Evolutionary conservation across 805 yeast genomes (phyloP).

Genomic region (Sungouiozyma intestinalis): DNA sequence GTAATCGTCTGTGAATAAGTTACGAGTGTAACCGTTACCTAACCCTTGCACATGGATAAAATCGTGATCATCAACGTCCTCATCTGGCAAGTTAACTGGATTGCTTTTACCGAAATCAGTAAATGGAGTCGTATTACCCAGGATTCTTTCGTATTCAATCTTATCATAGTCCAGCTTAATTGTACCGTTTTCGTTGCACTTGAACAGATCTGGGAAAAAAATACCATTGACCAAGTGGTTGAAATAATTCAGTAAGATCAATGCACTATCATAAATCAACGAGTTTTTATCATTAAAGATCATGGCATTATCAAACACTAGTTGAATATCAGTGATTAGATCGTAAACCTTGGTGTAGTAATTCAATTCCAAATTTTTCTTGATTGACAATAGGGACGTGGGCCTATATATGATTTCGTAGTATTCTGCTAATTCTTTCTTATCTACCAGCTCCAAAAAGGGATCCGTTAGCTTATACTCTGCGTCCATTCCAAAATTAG

Average conservation of each 20-base stretch:
- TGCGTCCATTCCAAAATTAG: constrained; percentile 16
- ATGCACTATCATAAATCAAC: constrained; percentile 62
- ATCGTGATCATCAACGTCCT: constrained; percentile 14
- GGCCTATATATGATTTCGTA: constrained; percentile 62
- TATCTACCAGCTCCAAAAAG: constrained; percentile 64
- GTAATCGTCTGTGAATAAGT: constrained; percentile 23
- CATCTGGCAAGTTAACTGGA: background rate
- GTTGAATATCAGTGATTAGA: constrained; percentile 46
- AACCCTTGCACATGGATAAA: constrained; percentile 25
- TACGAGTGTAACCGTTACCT: constrained; percentile 26
- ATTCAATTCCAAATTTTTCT: constrained; percentile 40
- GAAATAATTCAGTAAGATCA: constrained; percentile 44
- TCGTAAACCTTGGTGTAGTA: constrained; percentile 45
- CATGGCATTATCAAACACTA: constrained; percentile 72
- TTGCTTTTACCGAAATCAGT: background rate
- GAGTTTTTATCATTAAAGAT: constrained; percentile 66
- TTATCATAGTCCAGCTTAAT: constrained; percentile 22
- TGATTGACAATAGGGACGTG: constrained; percentile 56
- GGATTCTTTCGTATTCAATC: constrained; percentile 21
- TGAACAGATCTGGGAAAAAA: constrained; percentile 22
- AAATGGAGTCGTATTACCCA: constrained; percentile 6
- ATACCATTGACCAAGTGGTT: constrained; percentile 23
- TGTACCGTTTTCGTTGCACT: constrained; percentile 26
- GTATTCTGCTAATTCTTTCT: constrained; percentile 69
- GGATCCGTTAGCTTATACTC: constrained; percentile 45